Conservation (phyloP, 306 rosid genomes). For the Aeschynomene evenia region DNA sequence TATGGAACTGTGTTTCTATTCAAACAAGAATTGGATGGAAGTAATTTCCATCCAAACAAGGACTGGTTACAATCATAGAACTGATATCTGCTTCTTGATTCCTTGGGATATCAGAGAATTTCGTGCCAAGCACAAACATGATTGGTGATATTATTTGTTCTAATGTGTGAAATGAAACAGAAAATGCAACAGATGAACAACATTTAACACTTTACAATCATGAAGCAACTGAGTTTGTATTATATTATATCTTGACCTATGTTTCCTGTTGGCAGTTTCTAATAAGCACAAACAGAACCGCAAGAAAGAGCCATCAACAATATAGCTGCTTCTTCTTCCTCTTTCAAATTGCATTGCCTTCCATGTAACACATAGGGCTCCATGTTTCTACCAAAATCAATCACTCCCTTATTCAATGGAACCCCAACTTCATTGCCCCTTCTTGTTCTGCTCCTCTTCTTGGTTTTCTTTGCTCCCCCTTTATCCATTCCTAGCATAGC, state of each 20-base stretch:
- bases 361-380: neutral
- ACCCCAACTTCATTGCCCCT: neutral
- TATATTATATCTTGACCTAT: neutral
- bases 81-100: too few species aligned
- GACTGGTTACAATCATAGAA: too few species aligned
- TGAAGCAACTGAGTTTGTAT: too few species aligned
- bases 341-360: conserved; percentile 22
- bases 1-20: neutral
- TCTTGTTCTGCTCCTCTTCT: conserved; percentile 1
- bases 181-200: neutral
- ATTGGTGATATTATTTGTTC: neutral
- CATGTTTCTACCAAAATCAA: conserved; percentile 14
- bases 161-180: neutral
- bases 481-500: conserved; percentile 10
- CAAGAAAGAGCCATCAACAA: conserved; percentile 45
- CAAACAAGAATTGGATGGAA: too few species aligned
- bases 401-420: neutral
- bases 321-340: conserved; percentile 48
- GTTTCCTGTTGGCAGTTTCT: neutral
- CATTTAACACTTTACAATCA: neutral
- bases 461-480: neutral
- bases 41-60: too few species aligned
- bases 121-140: neutral
- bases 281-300: neutral
- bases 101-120: neutral